Evolutionary conservation across 2,329 filamentous ascomycete species (phyloP).

Genomic region (Ophiostoma sp.): DNA sequence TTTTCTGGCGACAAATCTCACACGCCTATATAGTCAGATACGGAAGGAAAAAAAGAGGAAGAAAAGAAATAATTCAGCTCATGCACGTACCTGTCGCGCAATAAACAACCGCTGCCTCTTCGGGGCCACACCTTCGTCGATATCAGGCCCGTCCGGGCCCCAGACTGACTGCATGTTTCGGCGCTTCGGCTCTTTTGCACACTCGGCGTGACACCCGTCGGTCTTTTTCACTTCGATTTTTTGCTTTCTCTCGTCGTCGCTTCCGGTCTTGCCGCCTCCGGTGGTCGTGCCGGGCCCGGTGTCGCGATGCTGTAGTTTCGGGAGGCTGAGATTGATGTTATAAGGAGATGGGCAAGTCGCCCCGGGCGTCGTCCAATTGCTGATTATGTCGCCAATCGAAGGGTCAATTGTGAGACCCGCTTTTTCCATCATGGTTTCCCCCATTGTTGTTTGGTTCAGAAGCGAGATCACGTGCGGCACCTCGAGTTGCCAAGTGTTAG

Average conservation of each 20-base stretch:
- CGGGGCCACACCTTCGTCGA: constrained; percentile 22
- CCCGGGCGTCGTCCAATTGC: constrained; percentile 8
- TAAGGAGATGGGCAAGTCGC: constrained; percentile 7
- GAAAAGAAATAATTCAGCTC: not conserved
- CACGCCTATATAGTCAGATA: constrained; percentile 37
- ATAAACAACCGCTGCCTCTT: constrained; percentile 27
- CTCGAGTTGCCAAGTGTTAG: not conserved
- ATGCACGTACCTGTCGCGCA: constrained; percentile 23
- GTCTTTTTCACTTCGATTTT: not conserved
- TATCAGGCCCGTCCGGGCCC: constrained; percentile 22
- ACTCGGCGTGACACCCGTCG: not conserved
- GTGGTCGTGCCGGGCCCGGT: not conserved
- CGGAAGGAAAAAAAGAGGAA: too few relatives aligned
- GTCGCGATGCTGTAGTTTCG: constrained; percentile 1
- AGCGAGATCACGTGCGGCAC: not conserved
- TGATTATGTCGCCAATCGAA: constrained; percentile 10
- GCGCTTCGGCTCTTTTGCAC: not conserved
- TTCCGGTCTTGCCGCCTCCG: not conserved
- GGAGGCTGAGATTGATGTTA: not conserved
- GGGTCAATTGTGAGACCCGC: constrained; percentile 11
- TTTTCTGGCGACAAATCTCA: constrained; percentile 48
- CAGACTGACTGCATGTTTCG: constrained; percentile 24
- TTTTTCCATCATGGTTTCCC: constrained; percentile 10
- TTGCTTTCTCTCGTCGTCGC: constrained; percentile 6
- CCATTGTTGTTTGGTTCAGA: not conserved